Percentiles rank a stretch among this genome's conserved stretches.
phyloP scores from a whole-genome alignment of 768 basidiomycete species.

The Calvatia gigantea region DNA sequence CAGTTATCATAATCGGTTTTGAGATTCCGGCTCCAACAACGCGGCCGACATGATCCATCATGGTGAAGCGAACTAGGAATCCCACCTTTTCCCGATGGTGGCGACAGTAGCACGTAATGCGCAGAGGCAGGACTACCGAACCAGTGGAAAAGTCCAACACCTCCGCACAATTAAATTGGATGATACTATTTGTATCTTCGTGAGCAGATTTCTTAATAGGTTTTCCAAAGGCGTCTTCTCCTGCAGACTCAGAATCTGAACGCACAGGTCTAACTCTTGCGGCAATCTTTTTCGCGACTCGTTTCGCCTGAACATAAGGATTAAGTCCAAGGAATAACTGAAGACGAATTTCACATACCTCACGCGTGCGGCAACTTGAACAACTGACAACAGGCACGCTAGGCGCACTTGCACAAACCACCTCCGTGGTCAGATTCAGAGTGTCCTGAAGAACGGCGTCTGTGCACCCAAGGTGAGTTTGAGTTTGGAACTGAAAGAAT shows the following conservation, averaged over 20 bases:
- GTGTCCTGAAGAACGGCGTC: constrained; percentile 69
- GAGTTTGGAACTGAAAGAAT: neutral
- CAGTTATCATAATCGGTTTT: constrained; percentile 96
- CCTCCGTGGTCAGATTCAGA: constrained; percentile 66
- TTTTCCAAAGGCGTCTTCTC: constrained; percentile 39
- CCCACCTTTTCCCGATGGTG: constrained; percentile 98
- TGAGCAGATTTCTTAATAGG: constrained; percentile 43
- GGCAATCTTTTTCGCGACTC: constrained; percentile 85
- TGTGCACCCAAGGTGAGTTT: constrained; percentile 22
- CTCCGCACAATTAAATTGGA: constrained; percentile 94
- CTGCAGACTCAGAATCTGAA: constrained; percentile 69
- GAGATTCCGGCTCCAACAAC: constrained; percentile 80
- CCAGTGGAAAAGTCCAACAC: constrained; percentile 87
- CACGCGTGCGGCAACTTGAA: constrained; percentile 83
- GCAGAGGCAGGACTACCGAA: constrained; percentile 83
- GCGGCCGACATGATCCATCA: constrained; percentile 77
- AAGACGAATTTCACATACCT: constrained; percentile 43
- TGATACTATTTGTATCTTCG: constrained; percentile 78
- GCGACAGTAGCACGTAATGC: constrained; percentile 97
- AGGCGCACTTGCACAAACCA: constrained; percentile 81
- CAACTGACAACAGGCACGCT: constrained; percentile 77
- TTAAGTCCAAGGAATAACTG: neutral
- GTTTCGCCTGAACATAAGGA: constrained; percentile 61
- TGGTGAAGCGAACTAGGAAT: constrained; percentile 85
- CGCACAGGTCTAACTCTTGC: constrained; percentile 76